phyloP scores from a whole-genome alignment of 495 filamentous ascomycete genomes.

The Physcia stellaris region DNA sequence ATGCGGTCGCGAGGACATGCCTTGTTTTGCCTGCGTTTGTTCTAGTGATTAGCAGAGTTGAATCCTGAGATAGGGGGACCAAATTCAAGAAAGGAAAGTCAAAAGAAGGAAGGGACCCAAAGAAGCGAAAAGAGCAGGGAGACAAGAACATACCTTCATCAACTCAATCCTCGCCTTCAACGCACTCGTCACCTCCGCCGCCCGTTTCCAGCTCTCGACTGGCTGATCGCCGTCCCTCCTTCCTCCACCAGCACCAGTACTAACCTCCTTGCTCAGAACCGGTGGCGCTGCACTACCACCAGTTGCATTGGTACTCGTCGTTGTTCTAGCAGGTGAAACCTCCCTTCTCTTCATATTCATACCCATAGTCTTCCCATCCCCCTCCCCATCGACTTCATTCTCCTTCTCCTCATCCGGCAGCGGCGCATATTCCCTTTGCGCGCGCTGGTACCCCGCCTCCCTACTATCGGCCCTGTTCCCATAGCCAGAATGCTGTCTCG shows the following conservation, averaged over 20 bases:
- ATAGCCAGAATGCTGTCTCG: too few species aligned
- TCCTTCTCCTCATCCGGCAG: conserved; percentile 76
- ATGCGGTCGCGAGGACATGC: too few species aligned
- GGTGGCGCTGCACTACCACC: conserved; percentile 8
- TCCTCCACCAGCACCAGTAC: conserved; percentile 18
- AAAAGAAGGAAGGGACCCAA: too few species aligned
- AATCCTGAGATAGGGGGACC: conserved; percentile 5
- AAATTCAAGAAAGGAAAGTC: background rate
- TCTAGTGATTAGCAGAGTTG: too few species aligned
- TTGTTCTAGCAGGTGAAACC: conserved; percentile 17
- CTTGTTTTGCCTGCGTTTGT: too few species aligned
- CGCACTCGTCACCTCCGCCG: conserved; percentile 96
- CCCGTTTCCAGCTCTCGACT: conserved; percentile 92
- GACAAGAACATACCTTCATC: conserved; percentile 57
- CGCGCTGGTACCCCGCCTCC: conserved; percentile 8
- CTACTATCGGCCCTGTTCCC: conserved; percentile 1
- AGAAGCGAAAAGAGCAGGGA: background rate
- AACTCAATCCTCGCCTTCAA: conserved; percentile 92
- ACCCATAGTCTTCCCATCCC: conserved; percentile 15
- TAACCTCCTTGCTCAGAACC: conserved; percentile 14
- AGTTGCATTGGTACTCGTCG: background rate
- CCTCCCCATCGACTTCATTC: conserved; percentile 39
- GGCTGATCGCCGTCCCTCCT: too few species aligned
- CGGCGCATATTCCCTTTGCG: conserved; percentile 58
- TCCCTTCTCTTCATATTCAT: conserved; percentile 21